Evolutionary conservation across 441 rosid species (phyloP).

Genomic region (Jatropha podagrica): DNA sequence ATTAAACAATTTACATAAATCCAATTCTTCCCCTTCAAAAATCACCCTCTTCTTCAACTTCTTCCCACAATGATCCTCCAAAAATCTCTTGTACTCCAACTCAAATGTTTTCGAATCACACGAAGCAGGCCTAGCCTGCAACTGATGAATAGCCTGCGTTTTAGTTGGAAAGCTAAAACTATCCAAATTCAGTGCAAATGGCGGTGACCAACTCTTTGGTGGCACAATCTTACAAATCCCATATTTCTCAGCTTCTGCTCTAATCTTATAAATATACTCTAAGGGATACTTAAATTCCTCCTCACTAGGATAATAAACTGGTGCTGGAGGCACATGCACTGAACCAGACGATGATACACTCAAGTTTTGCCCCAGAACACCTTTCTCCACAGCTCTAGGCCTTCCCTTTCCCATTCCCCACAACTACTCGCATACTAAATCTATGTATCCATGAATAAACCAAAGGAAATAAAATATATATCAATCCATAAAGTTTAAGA

Average conservation of each 20-base stretch:
- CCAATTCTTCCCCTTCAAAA: slow-evolving; percentile 88
- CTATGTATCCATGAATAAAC: slow-evolving; percentile 20
- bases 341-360: slow-evolving; percentile 36
- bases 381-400: slow-evolving; percentile 77
- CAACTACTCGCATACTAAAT: slow-evolving; percentile 23
- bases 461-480: neutral
- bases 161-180: slow-evolving; percentile 81
- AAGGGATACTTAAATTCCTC: slow-evolving; percentile 89
- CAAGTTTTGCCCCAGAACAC: slow-evolving; percentile 59
- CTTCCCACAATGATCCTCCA: slow-evolving; percentile 72
- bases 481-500: slow-evolving; percentile 2
- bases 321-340: slow-evolving; percentile 58
- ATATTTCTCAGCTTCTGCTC: slow-evolving; percentile 81
- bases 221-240: slow-evolving; percentile 97
- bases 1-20: slow-evolving; percentile 83
- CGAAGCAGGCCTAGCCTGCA: slow-evolving; percentile 87
- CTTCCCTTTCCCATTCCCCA: slow-evolving; percentile 86
- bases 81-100: slow-evolving; percentile 78
- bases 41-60: slow-evolving; percentile 72
- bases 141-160: slow-evolving; percentile 94
- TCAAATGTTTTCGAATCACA: slow-evolving; percentile 86
- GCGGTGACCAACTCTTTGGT: slow-evolving; percentile 72
- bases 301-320: slow-evolving; percentile 76
- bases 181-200: slow-evolving; percentile 68
- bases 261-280: slow-evolving; percentile 76